Evolutionary conservation across 2,329 filamentous ascomycete genomes (phyloP).

Genomic region (Didymella pinodella): DNA sequence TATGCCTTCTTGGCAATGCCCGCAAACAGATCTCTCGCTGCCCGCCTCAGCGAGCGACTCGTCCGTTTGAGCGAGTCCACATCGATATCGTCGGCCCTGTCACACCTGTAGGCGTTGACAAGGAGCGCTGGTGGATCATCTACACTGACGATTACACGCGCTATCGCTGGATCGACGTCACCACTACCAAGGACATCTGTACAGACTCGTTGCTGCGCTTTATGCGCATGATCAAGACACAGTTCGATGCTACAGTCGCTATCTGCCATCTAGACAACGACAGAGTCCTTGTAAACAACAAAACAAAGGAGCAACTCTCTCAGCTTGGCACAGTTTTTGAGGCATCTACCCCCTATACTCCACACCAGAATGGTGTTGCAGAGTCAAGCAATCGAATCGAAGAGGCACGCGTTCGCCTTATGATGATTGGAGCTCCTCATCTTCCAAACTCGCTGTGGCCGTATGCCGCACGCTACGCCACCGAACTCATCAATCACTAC

Average conservation of each 20-base stretch:
- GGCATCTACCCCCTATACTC: not conserved
- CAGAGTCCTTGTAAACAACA: not conserved
- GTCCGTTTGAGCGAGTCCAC: not conserved
- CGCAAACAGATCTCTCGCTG: not conserved
- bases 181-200: not conserved
- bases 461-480: not conserved
- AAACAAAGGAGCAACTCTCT: too few species aligned
- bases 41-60: not conserved
- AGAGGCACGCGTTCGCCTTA: not conserved
- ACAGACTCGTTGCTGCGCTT: not conserved
- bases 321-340: not conserved
- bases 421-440: not conserved
- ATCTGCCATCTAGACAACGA: not conserved
- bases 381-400: not conserved
- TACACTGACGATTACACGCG: not conserved
- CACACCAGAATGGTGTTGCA: not conserved
- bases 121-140: not conserved
- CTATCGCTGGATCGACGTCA: not conserved
- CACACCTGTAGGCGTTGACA: not conserved
- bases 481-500: not conserved
- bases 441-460: not conserved
- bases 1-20: not conserved
- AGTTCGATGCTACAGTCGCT: not conserved
- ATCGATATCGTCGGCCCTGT: not conserved
- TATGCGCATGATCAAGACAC: not conserved